Percentiles rank a stretch among this genome's conserved stretches.
phyloP scores from a whole-genome alignment of 2,329 filamentous ascomycete genomes.

The Paracoccidioides brasiliensis region DNA sequence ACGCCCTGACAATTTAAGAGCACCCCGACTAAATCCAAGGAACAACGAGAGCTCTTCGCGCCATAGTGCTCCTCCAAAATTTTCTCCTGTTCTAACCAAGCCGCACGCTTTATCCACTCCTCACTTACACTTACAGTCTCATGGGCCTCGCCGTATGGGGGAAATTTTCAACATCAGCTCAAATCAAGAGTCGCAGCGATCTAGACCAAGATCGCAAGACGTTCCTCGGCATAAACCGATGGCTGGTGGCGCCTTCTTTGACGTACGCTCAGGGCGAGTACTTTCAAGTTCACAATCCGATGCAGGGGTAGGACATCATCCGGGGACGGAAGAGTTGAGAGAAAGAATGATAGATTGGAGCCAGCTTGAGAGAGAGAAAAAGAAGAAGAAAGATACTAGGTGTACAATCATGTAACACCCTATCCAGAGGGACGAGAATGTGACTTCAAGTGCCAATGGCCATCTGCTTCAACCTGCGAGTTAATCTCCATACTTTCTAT shows the following conservation, averaged over 20 bases:
- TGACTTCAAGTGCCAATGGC: neutral
- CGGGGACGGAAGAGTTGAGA: constrained; percentile 22
- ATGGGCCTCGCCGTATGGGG: constrained; percentile 4
- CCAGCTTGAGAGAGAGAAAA: constrained; percentile 24
- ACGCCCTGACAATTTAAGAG: neutral
- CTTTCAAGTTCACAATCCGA: constrained; percentile 10
- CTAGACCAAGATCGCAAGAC: constrained; percentile 14
- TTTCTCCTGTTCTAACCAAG: neutral
- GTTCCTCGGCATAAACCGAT: constrained; percentile 6
- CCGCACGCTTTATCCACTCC: neutral
- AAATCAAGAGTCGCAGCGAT: constrained; percentile 5
- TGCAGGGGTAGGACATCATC: neutral
- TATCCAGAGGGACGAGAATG: neutral
- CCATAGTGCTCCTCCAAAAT: neutral
- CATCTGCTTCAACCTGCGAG: neutral
- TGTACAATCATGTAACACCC: constrained; percentile 26
- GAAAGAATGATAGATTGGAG: constrained; percentile 29
- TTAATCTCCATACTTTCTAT: neutral
- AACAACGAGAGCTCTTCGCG: neutral
- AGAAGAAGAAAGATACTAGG: constrained; percentile 21
- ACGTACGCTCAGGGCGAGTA: constrained; percentile 7
- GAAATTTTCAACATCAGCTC: neutral
- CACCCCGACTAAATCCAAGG: neutral
- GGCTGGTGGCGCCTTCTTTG: constrained; percentile 3
- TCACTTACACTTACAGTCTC: constrained; percentile 1